Evolutionary conservation across 2,329 filamentous ascomycete species (phyloP), one percentile per base, ranked within the genome.

Genomic region (Trichoderma semiorbis): DNA sequence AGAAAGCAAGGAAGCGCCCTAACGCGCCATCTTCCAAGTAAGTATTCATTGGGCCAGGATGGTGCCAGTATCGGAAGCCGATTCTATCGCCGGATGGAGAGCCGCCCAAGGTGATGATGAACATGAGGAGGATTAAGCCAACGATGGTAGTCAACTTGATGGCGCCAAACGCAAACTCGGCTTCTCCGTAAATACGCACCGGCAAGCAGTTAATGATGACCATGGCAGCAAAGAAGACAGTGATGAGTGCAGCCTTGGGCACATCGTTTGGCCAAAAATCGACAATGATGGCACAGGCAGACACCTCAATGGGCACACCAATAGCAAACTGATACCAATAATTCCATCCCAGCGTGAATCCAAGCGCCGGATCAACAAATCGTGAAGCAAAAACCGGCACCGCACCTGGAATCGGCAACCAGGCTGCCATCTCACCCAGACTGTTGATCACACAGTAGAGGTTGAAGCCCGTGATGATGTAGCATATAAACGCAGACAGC

Each of bases 351-450:
- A 87, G 76, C 1, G 85, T 83, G 67, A 86, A 87, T 36, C 83
- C 84, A 36, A 84, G 69, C n/a, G 72, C 72, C 10, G 83, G 82
- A 70, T 85, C 84, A 63, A 85, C 84, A 71, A 82, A 86, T n/a
- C 84, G 81, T 21, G 83, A 79, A 11, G 85, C 84, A 64, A 86
- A 87, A 28, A 85, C 79, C 6, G 85, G 83, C 8, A 87, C 84
- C 6, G 85, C 85, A n/a, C 86, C 85, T 32, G 87, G 83, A 73
- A 90, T 79, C 4, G 89, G 87, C 66, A 91, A 84, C 82, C 88
- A 90, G 36, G 89, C 85, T 26, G 88, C 87, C 82, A 91, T 87
- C 79, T 89, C 87, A 24, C 84, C 85, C 69, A 90, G 85, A 76
- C 80, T 80, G 73, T 81, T 80, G 71, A 86, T 84, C 34, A 86